Conservation (phyloP, 2,329 filamentous ascomycete species). For the Fusarium circinatum region DNA sequence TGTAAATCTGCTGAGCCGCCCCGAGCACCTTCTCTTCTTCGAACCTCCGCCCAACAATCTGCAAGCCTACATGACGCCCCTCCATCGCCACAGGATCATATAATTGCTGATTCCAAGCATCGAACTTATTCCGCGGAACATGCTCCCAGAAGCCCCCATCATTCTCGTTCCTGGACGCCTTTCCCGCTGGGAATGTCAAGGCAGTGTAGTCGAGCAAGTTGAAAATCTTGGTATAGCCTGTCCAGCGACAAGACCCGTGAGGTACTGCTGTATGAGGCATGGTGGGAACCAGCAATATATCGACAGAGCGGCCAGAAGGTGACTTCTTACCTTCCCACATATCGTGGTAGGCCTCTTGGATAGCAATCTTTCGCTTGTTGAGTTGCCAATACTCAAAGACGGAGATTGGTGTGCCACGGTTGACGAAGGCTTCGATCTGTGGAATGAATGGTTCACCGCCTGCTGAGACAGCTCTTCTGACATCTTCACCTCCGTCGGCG, state of each 20-base stretch:
- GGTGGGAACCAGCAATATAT: background rate
- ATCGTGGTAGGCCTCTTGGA: background rate
- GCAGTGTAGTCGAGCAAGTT: background rate
- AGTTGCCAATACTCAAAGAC: background rate
- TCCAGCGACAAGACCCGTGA: background rate
- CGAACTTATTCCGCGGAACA: background rate
- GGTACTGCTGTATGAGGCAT: background rate
- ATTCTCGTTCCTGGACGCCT: background rate
- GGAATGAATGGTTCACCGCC: background rate
- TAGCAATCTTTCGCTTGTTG: background rate
- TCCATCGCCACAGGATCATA: background rate
- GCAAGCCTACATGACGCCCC: background rate
- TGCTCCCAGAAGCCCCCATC: background rate
- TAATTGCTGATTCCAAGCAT: background rate
- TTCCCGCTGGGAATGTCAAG: background rate
- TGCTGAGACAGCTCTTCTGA: background rate
- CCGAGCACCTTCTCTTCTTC: background rate
- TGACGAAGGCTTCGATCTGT: background rate
- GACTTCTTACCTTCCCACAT: background rate
- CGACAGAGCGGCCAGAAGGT: rapidly evolving
- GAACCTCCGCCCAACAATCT: background rate
- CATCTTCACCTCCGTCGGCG: background rate
- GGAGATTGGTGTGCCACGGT: background rate
- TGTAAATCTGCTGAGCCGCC: background rate
- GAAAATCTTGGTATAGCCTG: background rate